Conservation (phyloP, 2,329 filamentous ascomycete species). For the Erysiphe pisi region DNA sequence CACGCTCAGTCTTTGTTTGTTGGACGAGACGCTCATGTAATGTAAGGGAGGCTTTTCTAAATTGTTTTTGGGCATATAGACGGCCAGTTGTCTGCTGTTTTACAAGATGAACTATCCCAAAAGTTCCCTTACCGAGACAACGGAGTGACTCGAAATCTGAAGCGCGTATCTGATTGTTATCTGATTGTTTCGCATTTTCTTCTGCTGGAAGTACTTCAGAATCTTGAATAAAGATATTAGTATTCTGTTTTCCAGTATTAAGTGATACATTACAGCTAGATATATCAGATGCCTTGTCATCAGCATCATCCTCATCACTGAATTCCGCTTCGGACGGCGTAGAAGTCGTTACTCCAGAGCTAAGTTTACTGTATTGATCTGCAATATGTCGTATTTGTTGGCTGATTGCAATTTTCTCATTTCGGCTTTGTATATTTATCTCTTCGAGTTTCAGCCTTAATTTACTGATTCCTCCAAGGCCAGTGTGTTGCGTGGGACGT, state of each 20-base stretch:
- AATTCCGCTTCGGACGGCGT: conserved; percentile 36
- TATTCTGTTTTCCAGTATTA: conserved; percentile 43
- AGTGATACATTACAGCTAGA: conserved; percentile 62
- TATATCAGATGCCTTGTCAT: conserved; percentile 49
- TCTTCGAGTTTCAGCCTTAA: conserved; percentile 72
- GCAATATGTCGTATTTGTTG: background rate
- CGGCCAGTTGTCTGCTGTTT: conserved; percentile 79
- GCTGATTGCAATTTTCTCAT: conserved; percentile 38
- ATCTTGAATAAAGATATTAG: background rate
- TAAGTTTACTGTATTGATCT: conserved; percentile 42
- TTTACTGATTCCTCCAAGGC: conserved; percentile 64
- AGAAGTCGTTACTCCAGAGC: conserved; percentile 34
- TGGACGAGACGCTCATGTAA: conserved; percentile 94
- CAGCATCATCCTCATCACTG: conserved; percentile 45
- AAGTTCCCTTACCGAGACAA: conserved; percentile 92
- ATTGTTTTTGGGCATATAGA: conserved; percentile 95
- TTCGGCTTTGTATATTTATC: conserved; percentile 51
- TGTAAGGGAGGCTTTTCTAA: conserved; percentile 90
- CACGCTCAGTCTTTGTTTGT: conserved; percentile 93
- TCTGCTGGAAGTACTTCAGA: conserved; percentile 36
- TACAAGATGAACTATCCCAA: conserved; percentile 87
- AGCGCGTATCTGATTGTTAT: conserved; percentile 70
- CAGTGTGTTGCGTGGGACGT: conserved; percentile 41
- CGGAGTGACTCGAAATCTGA: conserved; percentile 82
- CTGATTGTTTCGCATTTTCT: conserved; percentile 34